phyloP scores from a whole-genome alignment of 192 early-diverging fungal species.

The Backusella tuberculispora region DNA sequence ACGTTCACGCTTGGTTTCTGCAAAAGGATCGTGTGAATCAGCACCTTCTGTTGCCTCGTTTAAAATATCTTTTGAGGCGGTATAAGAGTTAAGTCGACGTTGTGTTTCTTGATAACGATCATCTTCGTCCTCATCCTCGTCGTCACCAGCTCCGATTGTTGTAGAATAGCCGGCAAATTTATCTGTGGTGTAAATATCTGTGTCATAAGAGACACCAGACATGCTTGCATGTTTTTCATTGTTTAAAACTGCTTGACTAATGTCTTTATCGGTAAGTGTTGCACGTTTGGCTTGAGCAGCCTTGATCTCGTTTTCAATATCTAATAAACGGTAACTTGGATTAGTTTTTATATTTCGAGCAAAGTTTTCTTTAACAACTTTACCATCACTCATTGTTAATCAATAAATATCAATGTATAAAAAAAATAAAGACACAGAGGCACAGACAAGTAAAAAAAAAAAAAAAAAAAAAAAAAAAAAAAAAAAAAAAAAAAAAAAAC shows the following conservation, averaged over 20 bases:
- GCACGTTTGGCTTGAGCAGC: constrained; percentile 50
- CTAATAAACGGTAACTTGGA: constrained; percentile 1
- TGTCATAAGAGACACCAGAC: constrained; percentile 59
- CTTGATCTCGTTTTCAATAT: constrained; percentile 58
- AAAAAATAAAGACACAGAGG: no score
- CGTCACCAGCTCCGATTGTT: constrained; percentile 59
- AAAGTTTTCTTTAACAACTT: background rate
- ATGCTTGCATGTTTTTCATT: constrained; percentile 39
- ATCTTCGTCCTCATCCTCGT: constrained; percentile 59
- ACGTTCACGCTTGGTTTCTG: constrained; percentile 49
- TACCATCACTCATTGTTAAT: background rate
- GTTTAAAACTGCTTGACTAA: constrained; percentile 46
- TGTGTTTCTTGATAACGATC: constrained; percentile 46
- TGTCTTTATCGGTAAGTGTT: constrained; percentile 46
- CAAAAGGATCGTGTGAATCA: constrained; percentile 67
- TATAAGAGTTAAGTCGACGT: constrained; percentile 67
- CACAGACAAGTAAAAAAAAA: no score
- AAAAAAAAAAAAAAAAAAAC: no score
- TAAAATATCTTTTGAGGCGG: constrained; percentile 79
- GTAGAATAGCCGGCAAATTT: constrained; percentile 75
- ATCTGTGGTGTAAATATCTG: constrained; percentile 72
- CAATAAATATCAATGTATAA: background rate
- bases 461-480: no score
- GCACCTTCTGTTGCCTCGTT: constrained; percentile 64
- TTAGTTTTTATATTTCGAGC: background rate